A percentile compares a stretch with the other conserved stretches of the same genome.
These are phyloP conservation scores for Zygotorulaspora danielsina DNA, from an alignment of 805 yeast species.

Conservation along the genomic window DNA sequence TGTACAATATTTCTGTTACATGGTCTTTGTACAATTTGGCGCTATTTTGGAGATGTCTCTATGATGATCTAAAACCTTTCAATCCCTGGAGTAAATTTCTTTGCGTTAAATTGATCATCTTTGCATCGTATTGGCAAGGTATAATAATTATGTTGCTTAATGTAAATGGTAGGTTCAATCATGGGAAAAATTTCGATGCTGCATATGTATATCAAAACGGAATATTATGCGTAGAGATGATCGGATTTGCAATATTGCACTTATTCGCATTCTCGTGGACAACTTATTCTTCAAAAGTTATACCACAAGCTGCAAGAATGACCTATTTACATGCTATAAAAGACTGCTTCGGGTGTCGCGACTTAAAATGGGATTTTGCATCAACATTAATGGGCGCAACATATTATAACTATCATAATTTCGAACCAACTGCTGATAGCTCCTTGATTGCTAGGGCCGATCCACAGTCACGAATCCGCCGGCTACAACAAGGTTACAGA, in stretches of 20 bases:
- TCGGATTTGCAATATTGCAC: constrained; percentile 85
- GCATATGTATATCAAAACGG: constrained; percentile 73
- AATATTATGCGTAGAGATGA: constrained; percentile 74
- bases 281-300: constrained; percentile 56
- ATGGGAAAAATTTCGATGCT: constrained; percentile 31
- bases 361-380: constrained; percentile 72
- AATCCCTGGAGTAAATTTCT: constrained; percentile 90
- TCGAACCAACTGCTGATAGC: constrained; percentile 62
- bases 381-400: constrained; percentile 61
- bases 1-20: constrained; percentile 78
- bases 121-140: constrained; percentile 99
- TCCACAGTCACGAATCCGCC: constrained; percentile 57
- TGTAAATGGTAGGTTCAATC: constrained; percentile 42
- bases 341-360: constrained; percentile 76
- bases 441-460: constrained; percentile 58
- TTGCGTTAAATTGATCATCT: constrained; percentile 88
- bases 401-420: constrained; percentile 72
- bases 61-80: constrained; percentile 67
- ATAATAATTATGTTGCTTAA: constrained; percentile 51
- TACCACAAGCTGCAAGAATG: constrained; percentile 70
- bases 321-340: constrained; percentile 57
- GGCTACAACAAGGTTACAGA: constrained; percentile 79
- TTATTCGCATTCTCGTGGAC: constrained; percentile 76
- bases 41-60: constrained; percentile 88
- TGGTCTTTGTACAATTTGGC: constrained; percentile 81